phyloP scores from a whole-genome alignment of 1,139 yeast species.

The Candida frijolesensis region DNA sequence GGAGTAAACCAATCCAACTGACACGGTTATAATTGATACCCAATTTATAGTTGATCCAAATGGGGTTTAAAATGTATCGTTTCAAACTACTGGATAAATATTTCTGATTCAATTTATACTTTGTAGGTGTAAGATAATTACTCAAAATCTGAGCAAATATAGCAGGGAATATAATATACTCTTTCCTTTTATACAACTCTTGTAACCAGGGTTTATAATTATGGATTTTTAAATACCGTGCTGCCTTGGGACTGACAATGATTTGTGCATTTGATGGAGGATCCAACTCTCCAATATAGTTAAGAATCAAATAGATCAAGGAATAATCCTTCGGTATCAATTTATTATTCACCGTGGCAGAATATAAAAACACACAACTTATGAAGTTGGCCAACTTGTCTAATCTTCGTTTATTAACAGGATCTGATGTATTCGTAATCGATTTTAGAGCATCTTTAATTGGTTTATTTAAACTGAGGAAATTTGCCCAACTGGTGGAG shows the following conservation, averaged over 20 bases:
- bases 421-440: conserved; percentile 3
- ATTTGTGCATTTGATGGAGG: conserved; percentile 38
- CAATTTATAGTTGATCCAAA: conserved; percentile 44
- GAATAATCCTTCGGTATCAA: conserved; percentile 43
- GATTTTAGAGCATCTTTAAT: conserved; percentile 19
- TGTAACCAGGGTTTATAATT: conserved; percentile 24
- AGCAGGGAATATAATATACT: conserved; percentile 35
- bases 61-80: conserved; percentile 38
- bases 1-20: conserved; percentile 32
- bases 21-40: conserved; percentile 29
- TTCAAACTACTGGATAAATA: conserved; percentile 40
- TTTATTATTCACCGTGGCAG: conserved; percentile 31
- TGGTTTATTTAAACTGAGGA: conserved; percentile 36
- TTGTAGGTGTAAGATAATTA: conserved; percentile 46
- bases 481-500: conserved; percentile 36
- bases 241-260: conserved; percentile 29
- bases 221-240: conserved; percentile 30
- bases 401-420: conserved; percentile 4
- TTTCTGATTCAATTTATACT: conserved; percentile 37
- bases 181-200: conserved; percentile 33
- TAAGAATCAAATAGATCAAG: conserved; percentile 37
- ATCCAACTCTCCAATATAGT: conserved; percentile 36
- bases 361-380: conserved; percentile 31
- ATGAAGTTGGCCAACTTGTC: conserved; percentile 30
- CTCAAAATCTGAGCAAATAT: conserved; percentile 46